A percentile compares a stretch with the other conserved stretches of the same genome.
Evolutionary conservation across 768 basidiomycete species (phyloP).

Genomic region (Wakefieldia striispora): DNA sequence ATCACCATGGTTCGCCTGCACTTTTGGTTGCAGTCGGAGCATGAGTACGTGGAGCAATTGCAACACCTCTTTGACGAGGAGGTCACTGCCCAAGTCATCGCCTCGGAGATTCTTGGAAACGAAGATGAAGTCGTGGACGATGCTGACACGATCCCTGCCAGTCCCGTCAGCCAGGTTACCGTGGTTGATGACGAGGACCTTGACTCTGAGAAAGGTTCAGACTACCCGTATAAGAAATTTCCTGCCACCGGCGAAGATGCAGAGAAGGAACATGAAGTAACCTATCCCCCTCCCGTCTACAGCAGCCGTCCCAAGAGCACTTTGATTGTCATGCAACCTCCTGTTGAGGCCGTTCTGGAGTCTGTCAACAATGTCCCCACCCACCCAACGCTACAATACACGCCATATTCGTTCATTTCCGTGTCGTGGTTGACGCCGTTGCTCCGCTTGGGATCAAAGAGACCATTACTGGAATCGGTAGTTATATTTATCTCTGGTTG

Average conservation of each 20-base stretch:
- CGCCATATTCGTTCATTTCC: conserved; percentile 17
- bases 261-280: background rate
- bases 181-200: conserved; percentile 19
- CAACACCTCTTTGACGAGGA: conserved; percentile 31
- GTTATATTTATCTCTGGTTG: conserved; percentile 26
- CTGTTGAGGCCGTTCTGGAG: conserved; percentile 13
- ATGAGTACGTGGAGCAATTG: conserved; percentile 31
- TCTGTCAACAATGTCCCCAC: conserved; percentile 17
- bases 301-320: conserved; percentile 13
- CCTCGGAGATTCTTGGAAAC: conserved; percentile 26
- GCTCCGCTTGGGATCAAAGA: conserved; percentile 24
- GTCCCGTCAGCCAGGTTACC: conserved; percentile 13
- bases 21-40: conserved; percentile 34
- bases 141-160: background rate
- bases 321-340: conserved; percentile 25
- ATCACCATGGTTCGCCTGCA: conserved; percentile 29
- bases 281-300: background rate
- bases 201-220: conserved; percentile 5
- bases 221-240: background rate
- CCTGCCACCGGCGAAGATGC: no score
- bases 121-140: conserved; percentile 18
- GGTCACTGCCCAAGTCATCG: conserved; percentile 27
- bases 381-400: conserved; percentile 18
- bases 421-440: conserved; percentile 28
- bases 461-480: conserved; percentile 32